phyloP scores from a whole-genome alignment of 768 basidiomycete genomes.

The Exidia glandulosa region DNA sequence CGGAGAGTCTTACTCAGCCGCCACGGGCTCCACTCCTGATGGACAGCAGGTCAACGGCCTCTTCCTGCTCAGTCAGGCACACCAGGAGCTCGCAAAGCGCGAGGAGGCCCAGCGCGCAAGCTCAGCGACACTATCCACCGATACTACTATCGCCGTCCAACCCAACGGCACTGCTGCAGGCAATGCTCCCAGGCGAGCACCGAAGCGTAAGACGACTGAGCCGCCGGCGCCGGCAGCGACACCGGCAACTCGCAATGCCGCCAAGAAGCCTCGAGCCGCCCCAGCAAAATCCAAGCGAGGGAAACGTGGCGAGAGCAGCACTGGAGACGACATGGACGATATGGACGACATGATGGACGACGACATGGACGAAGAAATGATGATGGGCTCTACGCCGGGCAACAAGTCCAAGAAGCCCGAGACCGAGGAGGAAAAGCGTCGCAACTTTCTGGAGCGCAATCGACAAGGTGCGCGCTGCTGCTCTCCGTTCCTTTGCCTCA shows the following conservation, averaged over 20 bases:
- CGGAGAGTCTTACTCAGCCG: constrained; percentile 23
- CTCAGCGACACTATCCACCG: background rate
- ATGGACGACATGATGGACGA: constrained; percentile 23
- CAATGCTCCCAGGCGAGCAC: constrained; percentile 36
- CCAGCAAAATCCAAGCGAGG: constrained; percentile 9
- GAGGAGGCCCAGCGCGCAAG: constrained; percentile 54
- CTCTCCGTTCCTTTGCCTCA: constrained; percentile 4
- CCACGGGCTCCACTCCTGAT: constrained; percentile 38
- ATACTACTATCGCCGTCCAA: constrained; percentile 19
- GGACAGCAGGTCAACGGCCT: constrained; percentile 71
- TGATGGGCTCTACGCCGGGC: constrained; percentile 7
- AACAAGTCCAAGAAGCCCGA: constrained; percentile 61
- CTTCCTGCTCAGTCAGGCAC: constrained; percentile 87
- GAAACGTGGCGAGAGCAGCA: constrained; percentile 10
- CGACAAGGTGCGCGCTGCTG: constrained; percentile 63
- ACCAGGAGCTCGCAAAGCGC: constrained; percentile 93
- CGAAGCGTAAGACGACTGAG: constrained; percentile 62
- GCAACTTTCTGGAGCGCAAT: constrained; percentile 94
- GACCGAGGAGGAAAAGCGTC: constrained; percentile 96
- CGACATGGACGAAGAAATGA: constrained; percentile 18
- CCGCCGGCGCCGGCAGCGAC: constrained; percentile 22
- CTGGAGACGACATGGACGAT: constrained; percentile 26
- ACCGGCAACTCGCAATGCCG: constrained; percentile 11
- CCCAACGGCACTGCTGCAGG: constrained; percentile 17
- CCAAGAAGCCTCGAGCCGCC: constrained; percentile 16